A percentile compares a stretch with the other conserved stretches of the same genome.
Conservation (phyloP, 495 filamentous ascomycete genomes). For the Penicillium parvum region DNA sequence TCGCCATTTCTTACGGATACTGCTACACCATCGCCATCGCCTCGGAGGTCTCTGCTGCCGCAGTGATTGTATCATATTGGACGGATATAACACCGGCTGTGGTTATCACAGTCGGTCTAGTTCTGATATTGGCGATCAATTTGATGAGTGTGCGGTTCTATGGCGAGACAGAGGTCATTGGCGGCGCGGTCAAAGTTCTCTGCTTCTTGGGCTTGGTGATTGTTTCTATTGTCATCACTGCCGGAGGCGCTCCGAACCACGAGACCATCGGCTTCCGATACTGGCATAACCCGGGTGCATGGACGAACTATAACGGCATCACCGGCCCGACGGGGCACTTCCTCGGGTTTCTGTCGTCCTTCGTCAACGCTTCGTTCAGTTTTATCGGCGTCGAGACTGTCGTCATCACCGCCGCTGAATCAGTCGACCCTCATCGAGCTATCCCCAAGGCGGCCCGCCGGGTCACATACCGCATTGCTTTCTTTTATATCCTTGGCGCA, state of each 20-base stretch:
- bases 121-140: constrained; percentile 62
- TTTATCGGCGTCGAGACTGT: constrained; percentile 65
- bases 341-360: constrained; percentile 41
- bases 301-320: constrained; percentile 31
- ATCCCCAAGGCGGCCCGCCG: constrained; percentile 78
- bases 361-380: constrained; percentile 47
- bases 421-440: constrained; percentile 69
- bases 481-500: constrained; percentile 68
- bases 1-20: constrained; percentile 52
- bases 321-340: constrained; percentile 37
- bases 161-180: constrained; percentile 70
- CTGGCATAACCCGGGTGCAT: constrained; percentile 53
- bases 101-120: constrained; percentile 67
- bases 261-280: constrained; percentile 66
- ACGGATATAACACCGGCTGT: constrained; percentile 46
- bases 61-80: constrained; percentile 75
- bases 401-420: constrained; percentile 77
- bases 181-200: constrained; percentile 70
- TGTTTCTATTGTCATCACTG: constrained; percentile 63
- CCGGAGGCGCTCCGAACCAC: constrained; percentile 58
- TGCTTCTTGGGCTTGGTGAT: constrained; percentile 67
- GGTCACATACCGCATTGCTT: constrained; percentile 78
- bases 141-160: constrained; percentile 65
- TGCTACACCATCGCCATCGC: constrained; percentile 58
- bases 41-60: constrained; percentile 66